phyloP scores from a whole-genome alignment of 306 rosid species.

The Parietaria judaica region DNA sequence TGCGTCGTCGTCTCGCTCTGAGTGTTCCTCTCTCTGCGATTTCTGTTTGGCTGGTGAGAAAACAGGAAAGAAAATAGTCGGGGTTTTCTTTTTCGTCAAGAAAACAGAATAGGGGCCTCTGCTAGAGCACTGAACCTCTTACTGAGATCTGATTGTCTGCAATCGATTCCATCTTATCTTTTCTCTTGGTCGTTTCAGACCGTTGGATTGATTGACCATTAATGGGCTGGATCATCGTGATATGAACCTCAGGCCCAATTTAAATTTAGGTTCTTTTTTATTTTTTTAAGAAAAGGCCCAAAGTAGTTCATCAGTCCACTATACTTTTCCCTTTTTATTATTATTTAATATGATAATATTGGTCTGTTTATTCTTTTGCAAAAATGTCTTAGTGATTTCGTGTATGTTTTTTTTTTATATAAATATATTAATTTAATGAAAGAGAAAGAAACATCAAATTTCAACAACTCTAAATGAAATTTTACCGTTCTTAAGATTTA shows the following conservation, averaged over 20 bases:
- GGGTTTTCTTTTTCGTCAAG: conserved; percentile 32
- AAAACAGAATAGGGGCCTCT: background rate
- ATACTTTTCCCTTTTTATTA: too few species aligned
- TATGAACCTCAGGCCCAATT: background rate
- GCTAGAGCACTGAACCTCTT: background rate
- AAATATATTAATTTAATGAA: too few species aligned
- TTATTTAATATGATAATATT: too few species aligned
- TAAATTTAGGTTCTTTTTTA: too few species aligned
- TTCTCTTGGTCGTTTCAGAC: background rate
- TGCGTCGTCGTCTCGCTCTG: conserved; percentile 15
- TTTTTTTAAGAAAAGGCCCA: too few species aligned
- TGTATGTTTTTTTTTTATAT: too few species aligned
- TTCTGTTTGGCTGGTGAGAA: background rate
- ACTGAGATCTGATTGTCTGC: background rate
- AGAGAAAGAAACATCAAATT: too few species aligned
- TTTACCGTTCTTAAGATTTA: too few species aligned
- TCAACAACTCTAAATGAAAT: too few species aligned
- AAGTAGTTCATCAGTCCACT: too few species aligned
- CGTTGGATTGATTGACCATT: background rate
- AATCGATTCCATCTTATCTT: background rate
- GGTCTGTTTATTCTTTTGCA: too few species aligned
- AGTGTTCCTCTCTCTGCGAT: background rate
- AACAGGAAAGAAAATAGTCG: background rate
- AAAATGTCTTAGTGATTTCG: too few species aligned
- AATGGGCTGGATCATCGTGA: background rate